Percentiles rank a stretch among this genome's conserved stretches.
These are phyloP conservation scores for Trametes pubescens DNA, from an alignment of 1,284 basidiomycete genomes.

Conservation along the genomic window DNA sequence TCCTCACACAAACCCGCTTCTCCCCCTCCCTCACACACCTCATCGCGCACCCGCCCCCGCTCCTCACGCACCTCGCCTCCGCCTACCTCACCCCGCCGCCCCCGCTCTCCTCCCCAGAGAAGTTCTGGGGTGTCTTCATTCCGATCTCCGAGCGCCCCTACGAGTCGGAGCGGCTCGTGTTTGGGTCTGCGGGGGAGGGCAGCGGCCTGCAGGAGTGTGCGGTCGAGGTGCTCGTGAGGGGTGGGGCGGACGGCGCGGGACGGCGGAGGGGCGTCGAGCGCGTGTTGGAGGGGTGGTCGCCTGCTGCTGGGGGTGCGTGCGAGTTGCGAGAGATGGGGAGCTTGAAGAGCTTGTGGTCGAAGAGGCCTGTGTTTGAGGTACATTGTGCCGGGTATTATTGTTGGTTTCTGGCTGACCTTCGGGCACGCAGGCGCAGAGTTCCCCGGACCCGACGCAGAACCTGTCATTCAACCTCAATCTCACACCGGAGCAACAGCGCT, in stretches of 20 bases:
- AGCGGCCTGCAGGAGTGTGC: slow-evolving; percentile 58
- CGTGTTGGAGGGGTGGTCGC: slow-evolving; percentile 68
- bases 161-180: slow-evolving; percentile 69
- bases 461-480: slow-evolving; percentile 87
- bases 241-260: slow-evolving; percentile 44
- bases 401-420: not conserved
- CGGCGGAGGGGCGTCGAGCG: slow-evolving; percentile 65
- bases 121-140: slow-evolving; percentile 79
- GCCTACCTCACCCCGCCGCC: slow-evolving; percentile 77
- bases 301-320: slow-evolving; percentile 46
- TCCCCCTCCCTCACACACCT: slow-evolving; percentile 72
- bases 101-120: slow-evolving; percentile 62
- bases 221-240: slow-evolving; percentile 68
- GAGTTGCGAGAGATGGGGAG: slow-evolving; percentile 56
- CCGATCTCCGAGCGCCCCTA: slow-evolving; percentile 67
- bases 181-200: slow-evolving; percentile 62
- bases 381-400: slow-evolving; percentile 17
- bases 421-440: slow-evolving; percentile 39
- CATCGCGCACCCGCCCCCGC: slow-evolving; percentile 68
- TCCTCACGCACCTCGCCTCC: slow-evolving; percentile 69
- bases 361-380: slow-evolving; percentile 53
- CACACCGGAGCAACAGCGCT: slow-evolving; percentile 84
- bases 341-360: slow-evolving; percentile 56
- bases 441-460: slow-evolving; percentile 66
- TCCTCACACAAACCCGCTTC: slow-evolving; percentile 69